These are phyloP conservation scores for Boletus eberwhitei DNA, from an alignment of 768 basidiomycete species.

Conservation along the genomic window DNA sequence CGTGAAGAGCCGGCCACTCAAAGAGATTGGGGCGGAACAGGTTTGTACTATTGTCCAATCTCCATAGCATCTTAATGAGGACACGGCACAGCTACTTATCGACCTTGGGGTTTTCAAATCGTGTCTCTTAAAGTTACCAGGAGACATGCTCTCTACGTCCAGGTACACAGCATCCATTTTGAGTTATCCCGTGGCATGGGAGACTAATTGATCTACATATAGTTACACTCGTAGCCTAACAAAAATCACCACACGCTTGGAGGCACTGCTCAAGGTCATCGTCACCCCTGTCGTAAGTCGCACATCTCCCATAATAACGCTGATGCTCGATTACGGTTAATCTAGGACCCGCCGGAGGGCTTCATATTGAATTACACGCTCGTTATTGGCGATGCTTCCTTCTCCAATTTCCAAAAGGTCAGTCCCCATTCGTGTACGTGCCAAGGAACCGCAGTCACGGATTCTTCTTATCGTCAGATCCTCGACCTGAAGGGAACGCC, in stretches of 20 bases:
- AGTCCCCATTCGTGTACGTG: conserved; percentile 1
- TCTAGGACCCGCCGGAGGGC: conserved; percentile 84
- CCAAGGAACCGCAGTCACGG: conserved; percentile 10
- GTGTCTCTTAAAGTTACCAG: conserved; percentile 79
- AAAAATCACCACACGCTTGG: conserved; percentile 77
- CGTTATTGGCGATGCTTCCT: conserved; percentile 90
- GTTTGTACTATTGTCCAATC: conserved; percentile 33
- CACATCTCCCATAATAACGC: neutral
- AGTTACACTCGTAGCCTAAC: conserved; percentile 83
- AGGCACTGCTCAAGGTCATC: conserved; percentile 93
- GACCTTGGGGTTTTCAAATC: conserved; percentile 87
- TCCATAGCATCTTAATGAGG: conserved; percentile 6
- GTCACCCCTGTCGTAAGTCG: conserved; percentile 81
- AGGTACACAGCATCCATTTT: conserved; percentile 39
- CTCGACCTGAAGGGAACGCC: conserved; percentile 93
- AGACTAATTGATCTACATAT: conserved; percentile 15
- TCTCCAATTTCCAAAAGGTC: conserved; percentile 98
- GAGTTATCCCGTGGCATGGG: neutral
- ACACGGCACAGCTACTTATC: conserved; percentile 63
- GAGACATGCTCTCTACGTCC: conserved; percentile 54
- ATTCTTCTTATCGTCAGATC: conserved; percentile 50
- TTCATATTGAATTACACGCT: conserved; percentile 96
- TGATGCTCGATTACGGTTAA: neutral
- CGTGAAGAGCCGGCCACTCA: conserved; percentile 86
- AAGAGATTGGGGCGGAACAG: conserved; percentile 95